Evolutionary conservation across 1,284 basidiomycete genomes (phyloP), one percentile per base, ranked within the genome.

Genomic region (Fomitopsis pinicola): DNA sequence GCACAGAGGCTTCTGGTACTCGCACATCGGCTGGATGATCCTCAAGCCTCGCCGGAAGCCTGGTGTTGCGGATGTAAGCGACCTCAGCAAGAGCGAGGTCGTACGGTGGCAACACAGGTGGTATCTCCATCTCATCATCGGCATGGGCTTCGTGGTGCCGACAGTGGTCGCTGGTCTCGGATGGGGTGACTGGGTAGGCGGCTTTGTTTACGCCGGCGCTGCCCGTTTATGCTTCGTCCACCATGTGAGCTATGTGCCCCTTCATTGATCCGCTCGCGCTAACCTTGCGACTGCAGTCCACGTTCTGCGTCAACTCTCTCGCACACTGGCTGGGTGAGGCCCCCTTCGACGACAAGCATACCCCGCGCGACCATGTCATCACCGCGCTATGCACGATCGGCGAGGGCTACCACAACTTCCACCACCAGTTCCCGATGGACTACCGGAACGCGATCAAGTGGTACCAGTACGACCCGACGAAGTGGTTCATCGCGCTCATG

Each of bases 391-490:
- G 85, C 62, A 97, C 94, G 35, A 88, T 95, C 70, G 95, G 95
- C 63, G 95, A 97, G 77, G 94, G 95, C 17, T 97, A 97, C 80
- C 95, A 97, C 84, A 97, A 97, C 78, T 97, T 97, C 85, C 94
- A 95, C 78, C 94, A 93, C 71, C 91, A 95, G 76, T 94, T 95
- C 84, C 92, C 93, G 10, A 93, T 92, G 90, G 95, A 97, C 77
- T 97, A 93, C 80, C 85, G 95, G 45, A 96, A 96, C 71, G 94
- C 93, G 44, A 93, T 95, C 81, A 92, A 82, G 76, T 95, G 92
- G 92, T 94, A 92, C 73, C 94, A 95, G 75, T 95, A 94, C 70
- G 90, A 93, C 69, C 90, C 89, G 7, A 92, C 89, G 19, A 95
- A 97, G 77, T 95, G 94, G 93, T 93, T 95, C 78, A 97, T 97